These are phyloP conservation scores for Podospora didyma DNA, from an alignment of 495 filamentous ascomycete species.

Conservation along the genomic window DNA sequence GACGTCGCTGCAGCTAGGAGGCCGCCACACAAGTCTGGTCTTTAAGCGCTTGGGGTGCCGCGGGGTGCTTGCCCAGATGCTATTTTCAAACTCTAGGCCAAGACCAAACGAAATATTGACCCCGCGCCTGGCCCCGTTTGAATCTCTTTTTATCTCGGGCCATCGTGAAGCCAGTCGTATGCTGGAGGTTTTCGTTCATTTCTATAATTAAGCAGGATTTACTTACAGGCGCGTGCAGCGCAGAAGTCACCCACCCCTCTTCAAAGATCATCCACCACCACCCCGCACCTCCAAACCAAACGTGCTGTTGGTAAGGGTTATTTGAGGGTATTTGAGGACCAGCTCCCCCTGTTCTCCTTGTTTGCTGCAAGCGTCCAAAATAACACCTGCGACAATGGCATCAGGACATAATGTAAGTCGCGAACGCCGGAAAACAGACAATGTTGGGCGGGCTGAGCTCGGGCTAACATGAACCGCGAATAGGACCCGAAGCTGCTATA, in stretches of 20 bases:
- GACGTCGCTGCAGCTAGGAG: conserved; percentile 24
- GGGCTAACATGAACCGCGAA: conserved; percentile 8
- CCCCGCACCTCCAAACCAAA: too few relatives aligned
- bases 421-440: background rate
- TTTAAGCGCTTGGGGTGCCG: conserved; percentile 30
- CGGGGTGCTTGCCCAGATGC: conserved; percentile 24
- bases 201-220: too few relatives aligned
- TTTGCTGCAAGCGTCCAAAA: background rate
- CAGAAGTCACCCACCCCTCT: background rate
- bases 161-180: too few relatives aligned
- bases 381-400: conserved; percentile 30
- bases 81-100: conserved; percentile 22
- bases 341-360: too few relatives aligned
- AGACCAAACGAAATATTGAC: conserved; percentile 12
- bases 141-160: too few relatives aligned
- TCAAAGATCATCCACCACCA: too few relatives aligned
- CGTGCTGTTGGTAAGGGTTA: too few relatives aligned
- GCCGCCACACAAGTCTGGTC: conserved; percentile 23
- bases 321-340: too few relatives aligned
- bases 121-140: conserved; percentile 8
- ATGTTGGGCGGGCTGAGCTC: background rate
- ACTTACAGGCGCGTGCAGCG: background rate
- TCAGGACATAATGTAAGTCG: conserved; percentile 47
- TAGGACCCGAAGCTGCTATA: conserved; percentile 78
- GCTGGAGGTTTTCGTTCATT: background rate